phyloP scores from a whole-genome alignment of 2,329 filamentous ascomycete genomes.

The Fusarium subtropicale region DNA sequence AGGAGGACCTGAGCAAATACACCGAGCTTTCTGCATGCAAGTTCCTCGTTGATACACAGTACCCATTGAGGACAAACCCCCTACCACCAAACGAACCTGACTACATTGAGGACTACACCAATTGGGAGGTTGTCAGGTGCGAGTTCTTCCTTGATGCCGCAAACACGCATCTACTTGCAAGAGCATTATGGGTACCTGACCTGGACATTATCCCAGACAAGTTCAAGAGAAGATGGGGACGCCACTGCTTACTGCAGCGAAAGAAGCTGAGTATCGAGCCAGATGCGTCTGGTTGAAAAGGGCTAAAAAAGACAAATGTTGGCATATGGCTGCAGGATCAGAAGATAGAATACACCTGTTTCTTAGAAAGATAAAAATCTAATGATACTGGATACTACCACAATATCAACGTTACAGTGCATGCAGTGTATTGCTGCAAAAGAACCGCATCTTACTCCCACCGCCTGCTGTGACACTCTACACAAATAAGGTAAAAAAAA shows the following conservation, averaged over 20 bases:
- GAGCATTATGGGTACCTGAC: slow-evolving; percentile 86
- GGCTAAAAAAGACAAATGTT: not conserved
- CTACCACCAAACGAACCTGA: slow-evolving; percentile 80
- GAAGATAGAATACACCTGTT: slow-evolving; percentile 15
- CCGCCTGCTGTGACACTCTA: slow-evolving; percentile 8
- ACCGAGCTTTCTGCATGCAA: slow-evolving; percentile 79
- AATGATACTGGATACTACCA: slow-evolving; percentile 9
- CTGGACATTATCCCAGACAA: slow-evolving; percentile 74
- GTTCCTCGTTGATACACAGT: slow-evolving; percentile 89
- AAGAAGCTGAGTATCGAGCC: slow-evolving; percentile 48
- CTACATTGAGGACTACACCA: slow-evolving; percentile 77
- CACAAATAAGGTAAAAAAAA: not conserved
- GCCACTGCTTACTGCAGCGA: slow-evolving; percentile 83
- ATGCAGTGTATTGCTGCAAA: slow-evolving; percentile 5
- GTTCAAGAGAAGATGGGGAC: slow-evolving; percentile 82
- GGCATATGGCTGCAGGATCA: slow-evolving; percentile 3
- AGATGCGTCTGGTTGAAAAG: not conserved
- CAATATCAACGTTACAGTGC: not conserved
- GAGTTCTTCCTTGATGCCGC: slow-evolving; percentile 83
- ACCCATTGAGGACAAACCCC: slow-evolving; percentile 65
- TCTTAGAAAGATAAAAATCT: not conserved
- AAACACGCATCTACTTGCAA: slow-evolving; percentile 77
- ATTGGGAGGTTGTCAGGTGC: slow-evolving; percentile 84
- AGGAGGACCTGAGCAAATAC: slow-evolving; percentile 89
- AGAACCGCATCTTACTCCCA: slow-evolving; percentile 5